Conservation (phyloP, 371 early-diverging fungal species). For the Mucor piriformis region DNA sequence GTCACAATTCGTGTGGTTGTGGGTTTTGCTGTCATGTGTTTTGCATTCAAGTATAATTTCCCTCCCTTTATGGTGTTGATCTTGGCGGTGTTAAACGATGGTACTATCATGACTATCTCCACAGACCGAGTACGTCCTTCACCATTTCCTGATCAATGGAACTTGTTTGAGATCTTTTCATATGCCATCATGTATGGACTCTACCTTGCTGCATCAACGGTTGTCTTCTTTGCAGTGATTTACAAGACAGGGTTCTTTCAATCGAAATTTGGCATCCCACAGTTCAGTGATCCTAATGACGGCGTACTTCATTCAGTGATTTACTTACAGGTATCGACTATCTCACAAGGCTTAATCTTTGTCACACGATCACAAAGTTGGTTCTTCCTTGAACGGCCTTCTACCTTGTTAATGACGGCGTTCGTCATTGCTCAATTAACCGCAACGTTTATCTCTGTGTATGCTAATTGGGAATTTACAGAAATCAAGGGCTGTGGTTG, state of each 20-base stretch:
- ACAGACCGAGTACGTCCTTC: conserved; percentile 51
- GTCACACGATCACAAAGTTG: conserved; percentile 58
- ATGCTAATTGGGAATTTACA: conserved; percentile 63
- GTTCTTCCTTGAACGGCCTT: conserved; percentile 55
- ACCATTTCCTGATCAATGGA: conserved; percentile 53
- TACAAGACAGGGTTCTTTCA: conserved; percentile 40
- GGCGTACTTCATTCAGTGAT: conserved; percentile 50
- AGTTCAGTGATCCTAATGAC: conserved; percentile 43
- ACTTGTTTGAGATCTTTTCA: conserved; percentile 48
- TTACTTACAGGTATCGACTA: conserved; percentile 57
- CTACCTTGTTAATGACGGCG: conserved; percentile 44
- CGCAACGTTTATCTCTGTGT: conserved; percentile 58
- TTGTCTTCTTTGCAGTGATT: conserved; percentile 43
- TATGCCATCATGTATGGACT: conserved; percentile 51
- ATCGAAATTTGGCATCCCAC: conserved; percentile 40
- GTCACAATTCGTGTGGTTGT: conserved; percentile 57
- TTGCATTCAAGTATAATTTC: conserved; percentile 53
- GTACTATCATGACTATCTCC: conserved; percentile 54
- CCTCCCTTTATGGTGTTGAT: conserved; percentile 59
- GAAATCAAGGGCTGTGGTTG: conserved; percentile 55
- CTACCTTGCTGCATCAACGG: conserved; percentile 47
- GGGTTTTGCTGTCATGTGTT: conserved; percentile 49
- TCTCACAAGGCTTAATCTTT: conserved; percentile 59
- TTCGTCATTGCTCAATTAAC: conserved; percentile 57
- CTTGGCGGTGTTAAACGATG: conserved; percentile 51